Percentiles rank a stretch among this genome's conserved stretches.
Conservation (phyloP, 805 yeast species). For the Ogataea pignaliae region DNA sequence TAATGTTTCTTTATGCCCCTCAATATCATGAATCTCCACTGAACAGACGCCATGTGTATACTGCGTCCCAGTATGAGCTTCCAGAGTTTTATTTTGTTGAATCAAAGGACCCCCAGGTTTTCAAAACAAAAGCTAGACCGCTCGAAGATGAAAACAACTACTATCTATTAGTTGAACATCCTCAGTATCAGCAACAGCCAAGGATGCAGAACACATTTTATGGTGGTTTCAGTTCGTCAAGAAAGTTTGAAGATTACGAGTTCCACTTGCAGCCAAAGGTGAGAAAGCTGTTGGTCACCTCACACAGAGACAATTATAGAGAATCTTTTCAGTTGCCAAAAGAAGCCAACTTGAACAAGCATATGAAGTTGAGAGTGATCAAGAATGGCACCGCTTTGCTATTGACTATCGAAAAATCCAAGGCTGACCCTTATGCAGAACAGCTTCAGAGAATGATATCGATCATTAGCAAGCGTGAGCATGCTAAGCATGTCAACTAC, state of each 20-base stretch:
- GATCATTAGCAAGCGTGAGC: neutral
- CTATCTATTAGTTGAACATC: constrained; percentile 21
- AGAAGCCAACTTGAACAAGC: constrained; percentile 16
- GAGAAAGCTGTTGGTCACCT: constrained; percentile 15
- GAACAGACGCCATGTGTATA: no score
- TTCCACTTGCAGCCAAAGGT: constrained; percentile 13
- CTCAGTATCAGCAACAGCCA: constrained; percentile 3
- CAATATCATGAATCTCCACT: no score
- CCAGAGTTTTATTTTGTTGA: no score
- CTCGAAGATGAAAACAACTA: constrained; percentile 20
- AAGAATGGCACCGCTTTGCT: constrained; percentile 20
- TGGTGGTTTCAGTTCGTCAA: neutral
- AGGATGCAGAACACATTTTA: neutral
- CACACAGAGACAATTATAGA: constrained; percentile 18
- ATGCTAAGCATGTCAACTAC: neutral
- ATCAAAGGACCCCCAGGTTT: no score
- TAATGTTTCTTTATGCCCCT: no score
- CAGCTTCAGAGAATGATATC: constrained; percentile 1
- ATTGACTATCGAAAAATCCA: constrained; percentile 11
- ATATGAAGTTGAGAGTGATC: constrained; percentile 12
- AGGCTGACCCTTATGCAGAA: neutral
- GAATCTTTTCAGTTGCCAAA: constrained; percentile 21
- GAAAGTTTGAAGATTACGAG: constrained; percentile 20
- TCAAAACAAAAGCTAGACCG: constrained; percentile 6
- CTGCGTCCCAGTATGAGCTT: no score